Conservation (phyloP, 2,329 filamentous ascomycete genomes). For the Fusarium dimerum region DNA sequence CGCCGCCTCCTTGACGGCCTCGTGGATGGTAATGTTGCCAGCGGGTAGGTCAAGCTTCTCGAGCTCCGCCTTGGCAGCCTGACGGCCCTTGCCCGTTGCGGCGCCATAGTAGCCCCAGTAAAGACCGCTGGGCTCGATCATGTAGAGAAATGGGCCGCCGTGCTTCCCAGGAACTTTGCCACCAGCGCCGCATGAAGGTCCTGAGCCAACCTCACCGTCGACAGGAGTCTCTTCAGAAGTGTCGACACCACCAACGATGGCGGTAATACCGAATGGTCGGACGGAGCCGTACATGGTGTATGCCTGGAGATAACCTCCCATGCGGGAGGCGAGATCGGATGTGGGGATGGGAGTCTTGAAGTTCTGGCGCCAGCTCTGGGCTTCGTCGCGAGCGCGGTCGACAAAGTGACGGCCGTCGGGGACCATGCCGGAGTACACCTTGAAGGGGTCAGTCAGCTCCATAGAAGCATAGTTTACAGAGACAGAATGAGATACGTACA, state of each 20-base stretch:
- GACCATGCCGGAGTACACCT: conserved; percentile 93
- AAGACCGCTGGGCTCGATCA: conserved; percentile 96
- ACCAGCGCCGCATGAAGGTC: conserved; percentile 76
- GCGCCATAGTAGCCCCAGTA: conserved; percentile 99
- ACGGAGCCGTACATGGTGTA: conserved; percentile 98
- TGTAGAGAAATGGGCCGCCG: conserved; percentile 93
- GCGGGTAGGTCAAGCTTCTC: conserved; percentile 92
- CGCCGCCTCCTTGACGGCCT: conserved; percentile 94
- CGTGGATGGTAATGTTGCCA: conserved; percentile 73
- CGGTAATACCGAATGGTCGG: conserved; percentile 93
- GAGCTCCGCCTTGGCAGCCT: conserved; percentile 95
- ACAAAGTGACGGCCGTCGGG: conserved; percentile 96
- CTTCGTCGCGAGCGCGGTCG: conserved; percentile 91
- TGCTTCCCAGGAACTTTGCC: conserved; percentile 76
- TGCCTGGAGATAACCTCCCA: conserved; percentile 94
- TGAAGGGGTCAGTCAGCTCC: conserved; percentile 14
- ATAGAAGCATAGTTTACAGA: not conserved
- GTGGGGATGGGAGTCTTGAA: conserved; percentile 96
- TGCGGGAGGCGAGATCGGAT: conserved; percentile 83
- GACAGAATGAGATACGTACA: conserved; percentile 58
- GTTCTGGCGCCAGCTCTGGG: conserved; percentile 83
- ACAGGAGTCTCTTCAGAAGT: conserved; percentile 82
- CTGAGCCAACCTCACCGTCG: conserved; percentile 85
- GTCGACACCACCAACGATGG: conserved; percentile 93
- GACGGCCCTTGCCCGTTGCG: conserved; percentile 93